phyloP scores from a whole-genome alignment of 257 asterid genomes.

The Solanum appendiculatum region DNA sequence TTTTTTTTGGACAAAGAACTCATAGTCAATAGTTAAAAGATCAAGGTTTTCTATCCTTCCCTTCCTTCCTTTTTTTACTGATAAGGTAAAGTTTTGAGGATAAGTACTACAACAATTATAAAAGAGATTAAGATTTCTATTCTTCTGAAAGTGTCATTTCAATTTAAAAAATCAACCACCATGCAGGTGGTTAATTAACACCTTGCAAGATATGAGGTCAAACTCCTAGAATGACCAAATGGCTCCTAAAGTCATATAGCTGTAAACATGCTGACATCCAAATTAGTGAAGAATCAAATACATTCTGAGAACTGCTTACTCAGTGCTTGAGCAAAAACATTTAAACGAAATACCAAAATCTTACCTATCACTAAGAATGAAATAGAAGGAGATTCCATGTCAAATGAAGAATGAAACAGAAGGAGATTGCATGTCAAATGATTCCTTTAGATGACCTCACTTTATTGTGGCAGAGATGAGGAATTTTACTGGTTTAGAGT shows the following conservation, averaged over 20 bases:
- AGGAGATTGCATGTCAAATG: not conserved
- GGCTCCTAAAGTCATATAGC: not conserved
- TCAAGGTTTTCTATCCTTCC: not conserved
- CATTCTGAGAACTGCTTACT: not conserved
- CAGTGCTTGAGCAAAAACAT: not conserved
- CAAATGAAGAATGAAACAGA: not conserved
- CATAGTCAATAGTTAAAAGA: not conserved
- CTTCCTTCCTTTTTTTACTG: not conserved
- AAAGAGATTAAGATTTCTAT: not conserved
- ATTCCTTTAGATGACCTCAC: not conserved
- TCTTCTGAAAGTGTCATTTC: not conserved
- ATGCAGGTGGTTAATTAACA: not conserved
- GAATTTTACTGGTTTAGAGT: not conserved
- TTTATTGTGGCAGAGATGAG: not conserved
- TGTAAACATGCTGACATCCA: not conserved
- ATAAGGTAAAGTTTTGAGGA: not conserved
- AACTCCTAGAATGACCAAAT: not conserved
- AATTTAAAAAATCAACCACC: not conserved
- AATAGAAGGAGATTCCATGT: not conserved
- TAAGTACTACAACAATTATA: not conserved
- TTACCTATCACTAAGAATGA: not conserved
- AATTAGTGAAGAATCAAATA: not conserved
- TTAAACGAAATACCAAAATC: not conserved
- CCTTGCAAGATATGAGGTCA: not conserved
- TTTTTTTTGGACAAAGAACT: not conserved